Percentiles rank a stretch among this genome's conserved stretches.
These are phyloP conservation scores for Lasiosphaeriaceae sp. DNA, from an alignment of 495 filamentous ascomycete species.

Conservation along the genomic window DNA sequence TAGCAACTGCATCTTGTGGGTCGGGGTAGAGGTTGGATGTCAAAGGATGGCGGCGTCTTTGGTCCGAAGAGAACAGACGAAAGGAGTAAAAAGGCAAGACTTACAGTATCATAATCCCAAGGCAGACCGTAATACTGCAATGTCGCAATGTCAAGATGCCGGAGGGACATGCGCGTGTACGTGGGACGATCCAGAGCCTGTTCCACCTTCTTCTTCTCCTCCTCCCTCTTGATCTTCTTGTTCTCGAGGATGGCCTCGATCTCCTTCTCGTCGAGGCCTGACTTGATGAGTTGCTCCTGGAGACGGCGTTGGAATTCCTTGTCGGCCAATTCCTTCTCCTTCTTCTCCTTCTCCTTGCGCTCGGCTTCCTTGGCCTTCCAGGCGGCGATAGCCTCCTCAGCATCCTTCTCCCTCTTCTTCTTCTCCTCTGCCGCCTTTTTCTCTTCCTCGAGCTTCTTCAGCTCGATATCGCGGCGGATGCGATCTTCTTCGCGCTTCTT, in stretches of 20 bases:
- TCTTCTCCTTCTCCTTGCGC: constrained; percentile 39
- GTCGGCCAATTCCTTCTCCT: constrained; percentile 45
- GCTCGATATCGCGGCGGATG: constrained; percentile 48
- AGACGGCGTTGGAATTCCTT: constrained; percentile 48
- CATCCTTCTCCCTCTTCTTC: constrained; percentile 46
- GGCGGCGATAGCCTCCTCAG: constrained; percentile 52
- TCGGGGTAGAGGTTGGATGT: no score
- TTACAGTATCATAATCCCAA: constrained; percentile 49
- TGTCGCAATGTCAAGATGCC: constrained; percentile 55
- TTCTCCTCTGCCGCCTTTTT: constrained; percentile 41
- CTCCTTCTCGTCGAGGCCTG: constrained; percentile 48
- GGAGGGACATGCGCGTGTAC: constrained; percentile 55
- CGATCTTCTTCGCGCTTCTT: constrained; percentile 44
- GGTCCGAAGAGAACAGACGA: background rate
- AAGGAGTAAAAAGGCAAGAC: constrained; percentile 13
- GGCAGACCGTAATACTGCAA: constrained; percentile 47
- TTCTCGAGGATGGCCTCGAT: constrained; percentile 51
- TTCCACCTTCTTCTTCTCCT: constrained; percentile 23
- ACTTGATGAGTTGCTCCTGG: constrained; percentile 45
- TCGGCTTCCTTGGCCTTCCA: constrained; percentile 54
- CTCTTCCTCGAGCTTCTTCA: constrained; percentile 58
- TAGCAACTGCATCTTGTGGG: no score
- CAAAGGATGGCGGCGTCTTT: background rate
- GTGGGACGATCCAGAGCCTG: constrained; percentile 33
- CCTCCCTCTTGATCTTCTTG: constrained; percentile 45